A percentile compares a stretch with the other conserved stretches of the same genome.
phyloP scores from a whole-genome alignment of 2,329 filamentous ascomycete genomes.

The Epichloe elymi region DNA sequence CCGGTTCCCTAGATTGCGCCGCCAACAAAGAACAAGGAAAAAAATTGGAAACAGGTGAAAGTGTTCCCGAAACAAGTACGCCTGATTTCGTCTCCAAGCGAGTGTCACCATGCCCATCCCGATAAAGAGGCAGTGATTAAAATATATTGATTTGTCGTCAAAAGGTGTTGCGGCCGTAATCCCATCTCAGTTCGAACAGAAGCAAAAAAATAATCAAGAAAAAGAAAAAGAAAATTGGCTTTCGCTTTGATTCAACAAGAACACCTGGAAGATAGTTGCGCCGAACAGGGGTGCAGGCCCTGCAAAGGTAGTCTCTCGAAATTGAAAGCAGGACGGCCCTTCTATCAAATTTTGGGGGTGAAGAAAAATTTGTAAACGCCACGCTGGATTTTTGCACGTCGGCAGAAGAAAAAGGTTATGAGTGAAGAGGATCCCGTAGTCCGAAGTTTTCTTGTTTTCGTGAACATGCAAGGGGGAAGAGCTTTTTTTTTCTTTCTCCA shows the following conservation, averaged over 20 bases:
- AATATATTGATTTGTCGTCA: constrained; percentile 5
- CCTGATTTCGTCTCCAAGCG: constrained; percentile 2
- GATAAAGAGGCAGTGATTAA: constrained; percentile 1
- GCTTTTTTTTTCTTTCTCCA: background rate
- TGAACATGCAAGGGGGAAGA: too few relatives aligned
- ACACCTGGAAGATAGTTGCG: too few relatives aligned
- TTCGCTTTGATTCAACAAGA: background rate
- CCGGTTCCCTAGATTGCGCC: background rate
- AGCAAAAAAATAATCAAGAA: background rate
- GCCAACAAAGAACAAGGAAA: background rate
- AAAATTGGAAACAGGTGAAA: background rate
- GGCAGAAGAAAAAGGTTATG: background rate
- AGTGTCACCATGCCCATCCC: constrained; percentile 3
- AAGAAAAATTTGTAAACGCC: background rate
- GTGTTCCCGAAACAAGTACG: background rate
- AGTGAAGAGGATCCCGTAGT: background rate
- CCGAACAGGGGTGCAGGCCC: too few relatives aligned
- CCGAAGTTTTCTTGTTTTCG: background rate
- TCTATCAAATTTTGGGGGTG: background rate
- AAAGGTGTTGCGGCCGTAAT: constrained; percentile 6
- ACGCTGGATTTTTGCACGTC: background rate
- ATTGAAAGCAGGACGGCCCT: background rate
- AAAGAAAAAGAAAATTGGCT: background rate
- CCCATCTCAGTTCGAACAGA: constrained; percentile 4
- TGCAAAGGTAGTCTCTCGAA: too few relatives aligned